Evolutionary conservation across 306 rosid genomes (phyloP).

Genomic region (Rosa lucieae): DNA sequence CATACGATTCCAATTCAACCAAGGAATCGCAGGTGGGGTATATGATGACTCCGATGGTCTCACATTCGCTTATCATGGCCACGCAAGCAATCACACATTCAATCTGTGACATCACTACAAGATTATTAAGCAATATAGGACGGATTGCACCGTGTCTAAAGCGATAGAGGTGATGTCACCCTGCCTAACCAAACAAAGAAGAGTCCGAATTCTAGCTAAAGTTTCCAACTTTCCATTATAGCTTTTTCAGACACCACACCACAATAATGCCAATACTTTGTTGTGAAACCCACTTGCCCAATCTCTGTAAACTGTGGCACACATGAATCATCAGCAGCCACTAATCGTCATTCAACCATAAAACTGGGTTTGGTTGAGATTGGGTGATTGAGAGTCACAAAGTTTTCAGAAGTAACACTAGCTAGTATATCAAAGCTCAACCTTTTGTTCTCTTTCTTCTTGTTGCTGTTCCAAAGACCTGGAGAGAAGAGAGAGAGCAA

Average conservation of each 20-base stretch:
- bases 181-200: neutral
- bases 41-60: neutral
- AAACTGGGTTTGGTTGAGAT: neutral
- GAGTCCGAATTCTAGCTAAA: neutral
- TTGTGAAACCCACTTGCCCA: neutral
- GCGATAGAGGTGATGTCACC: neutral
- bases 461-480: neutral
- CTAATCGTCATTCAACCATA: neutral
- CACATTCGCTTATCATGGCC: neutral
- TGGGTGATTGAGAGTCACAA: neutral
- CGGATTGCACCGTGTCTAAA: neutral
- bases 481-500: neutral
- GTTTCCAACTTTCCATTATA: neutral
- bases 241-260: neutral
- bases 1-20: neutral
- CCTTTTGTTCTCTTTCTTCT: neutral
- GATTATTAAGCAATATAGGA: neutral
- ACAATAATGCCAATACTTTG: neutral
- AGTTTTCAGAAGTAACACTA: neutral
- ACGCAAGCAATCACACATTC: neutral
- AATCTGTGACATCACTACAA: neutral
- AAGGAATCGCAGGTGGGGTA: neutral
- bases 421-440: neutral
- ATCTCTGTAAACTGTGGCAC: neutral
- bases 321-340: neutral